These are phyloP conservation scores for Rhizopus delemar DNA, from an alignment of 371 early-diverging fungal species.

Conservation along the genomic window DNA sequence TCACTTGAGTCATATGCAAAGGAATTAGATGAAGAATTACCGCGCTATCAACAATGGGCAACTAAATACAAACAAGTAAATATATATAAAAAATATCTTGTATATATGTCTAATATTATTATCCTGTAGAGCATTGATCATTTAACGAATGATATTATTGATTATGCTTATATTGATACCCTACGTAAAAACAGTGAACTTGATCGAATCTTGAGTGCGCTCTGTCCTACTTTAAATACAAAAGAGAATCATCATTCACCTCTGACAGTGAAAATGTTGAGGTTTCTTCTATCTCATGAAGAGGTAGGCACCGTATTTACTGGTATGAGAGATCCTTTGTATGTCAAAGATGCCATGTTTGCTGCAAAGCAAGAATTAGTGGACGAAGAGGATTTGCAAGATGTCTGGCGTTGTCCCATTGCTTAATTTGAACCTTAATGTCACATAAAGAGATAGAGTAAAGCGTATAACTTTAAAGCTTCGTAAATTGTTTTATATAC, in stretches of 20 bases:
- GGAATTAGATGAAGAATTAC: constrained; percentile 14
- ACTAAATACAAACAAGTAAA: constrained; percentile 42
- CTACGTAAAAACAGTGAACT: constrained; percentile 68
- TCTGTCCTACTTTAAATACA: constrained; percentile 45
- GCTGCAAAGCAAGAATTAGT: constrained; percentile 28
- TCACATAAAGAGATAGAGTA: neutral
- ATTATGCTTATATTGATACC: constrained; percentile 59
- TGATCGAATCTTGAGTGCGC: constrained; percentile 59
- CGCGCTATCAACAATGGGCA: constrained; percentile 38
- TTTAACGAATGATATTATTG: constrained; percentile 45
- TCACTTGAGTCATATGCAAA: constrained; percentile 38
- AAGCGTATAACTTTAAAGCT: constrained; percentile 3
- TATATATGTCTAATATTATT: neutral
- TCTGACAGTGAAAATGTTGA: constrained; percentile 54
- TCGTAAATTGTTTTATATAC: no score
- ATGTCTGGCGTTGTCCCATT: constrained; percentile 41
- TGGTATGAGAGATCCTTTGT: constrained; percentile 65
- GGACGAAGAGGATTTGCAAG: constrained; percentile 30
- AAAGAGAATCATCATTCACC: constrained; percentile 49
- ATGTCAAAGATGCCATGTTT: constrained; percentile 62
- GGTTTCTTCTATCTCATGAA: constrained; percentile 50
- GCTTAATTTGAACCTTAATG: neutral
- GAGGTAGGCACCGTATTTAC: constrained; percentile 70
- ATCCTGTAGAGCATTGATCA: neutral
- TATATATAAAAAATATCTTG: neutral